Evolutionary conservation across 1,284 basidiomycete species (phyloP).

Genomic region (Ustilago trichophora): DNA sequence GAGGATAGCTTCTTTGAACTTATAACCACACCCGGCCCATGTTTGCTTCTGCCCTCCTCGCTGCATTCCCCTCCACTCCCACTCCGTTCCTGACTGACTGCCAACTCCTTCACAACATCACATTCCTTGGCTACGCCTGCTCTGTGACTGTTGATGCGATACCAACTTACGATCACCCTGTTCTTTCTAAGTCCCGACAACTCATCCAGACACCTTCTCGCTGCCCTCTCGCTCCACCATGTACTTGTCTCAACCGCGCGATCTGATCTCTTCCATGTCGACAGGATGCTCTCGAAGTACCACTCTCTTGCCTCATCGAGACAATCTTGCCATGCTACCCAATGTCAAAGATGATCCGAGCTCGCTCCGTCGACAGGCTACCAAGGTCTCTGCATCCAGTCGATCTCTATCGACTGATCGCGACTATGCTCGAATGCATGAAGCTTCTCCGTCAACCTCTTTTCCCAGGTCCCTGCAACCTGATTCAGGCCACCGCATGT

Average conservation of each 20-base stretch:
- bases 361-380: neutral
- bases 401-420: neutral
- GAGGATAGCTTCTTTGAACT: neutral
- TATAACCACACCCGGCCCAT: constrained; percentile 3
- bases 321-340: neutral
- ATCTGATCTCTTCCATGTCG: constrained; percentile 15
- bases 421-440: neutral
- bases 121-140: neutral
- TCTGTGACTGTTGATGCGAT: neutral
- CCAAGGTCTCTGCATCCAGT: neutral
- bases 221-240: constrained; percentile 5
- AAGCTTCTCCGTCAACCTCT: neutral
- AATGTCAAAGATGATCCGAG: neutral
- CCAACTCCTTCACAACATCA: neutral
- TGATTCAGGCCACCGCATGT: too few relatives aligned
- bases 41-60: neutral
- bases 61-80: neutral
- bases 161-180: too few relatives aligned
- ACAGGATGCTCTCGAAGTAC: constrained; percentile 18
- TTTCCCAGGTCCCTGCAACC: too few relatives aligned
- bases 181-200: too few relatives aligned
- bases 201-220: too few relatives aligned
- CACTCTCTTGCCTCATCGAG: neutral
- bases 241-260: constrained; percentile 26
- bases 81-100: neutral